A percentile compares a stretch with the other conserved stretches of the same genome.
Conservation (phyloP, 2,329 filamentous ascomycete genomes). For the Penicillium sp. region DNA sequence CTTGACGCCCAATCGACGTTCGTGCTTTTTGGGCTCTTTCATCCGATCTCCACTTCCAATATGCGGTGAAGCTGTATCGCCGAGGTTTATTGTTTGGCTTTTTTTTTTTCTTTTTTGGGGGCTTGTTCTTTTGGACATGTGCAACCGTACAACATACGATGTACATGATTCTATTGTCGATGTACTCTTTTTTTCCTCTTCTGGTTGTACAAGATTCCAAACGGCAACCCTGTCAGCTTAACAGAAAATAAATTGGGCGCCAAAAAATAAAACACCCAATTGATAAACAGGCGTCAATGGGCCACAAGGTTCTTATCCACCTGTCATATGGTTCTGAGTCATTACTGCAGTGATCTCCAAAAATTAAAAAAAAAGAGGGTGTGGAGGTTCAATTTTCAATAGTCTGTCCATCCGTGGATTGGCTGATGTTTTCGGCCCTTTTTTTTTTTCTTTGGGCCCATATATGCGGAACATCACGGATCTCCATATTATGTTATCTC, state of each 20-base stretch:
- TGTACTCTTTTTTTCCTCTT: background rate
- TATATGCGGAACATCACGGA: constrained; percentile 3
- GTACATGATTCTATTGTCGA: background rate
- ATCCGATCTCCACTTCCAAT: constrained; percentile 18
- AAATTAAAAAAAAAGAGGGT: background rate
- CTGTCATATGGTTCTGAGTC: constrained; percentile 17
- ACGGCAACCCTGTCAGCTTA: background rate
- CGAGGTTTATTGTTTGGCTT: constrained; percentile 12
- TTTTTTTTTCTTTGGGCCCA: background rate
- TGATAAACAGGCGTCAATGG: constrained; percentile 15
- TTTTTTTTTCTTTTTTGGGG: background rate
- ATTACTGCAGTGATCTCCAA: constrained; percentile 2
- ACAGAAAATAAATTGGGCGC: background rate
- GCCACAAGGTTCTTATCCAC: constrained; percentile 15
- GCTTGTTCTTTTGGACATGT: background rate
- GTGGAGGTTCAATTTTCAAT: background rate
- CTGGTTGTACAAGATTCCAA: background rate
- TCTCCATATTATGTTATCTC: background rate
- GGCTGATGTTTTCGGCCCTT: background rate
- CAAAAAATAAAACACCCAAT: constrained; percentile 6
- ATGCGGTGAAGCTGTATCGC: constrained; percentile 24
- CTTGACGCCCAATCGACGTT: constrained; percentile 16
- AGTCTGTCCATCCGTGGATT: background rate
- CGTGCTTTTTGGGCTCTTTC: constrained; percentile 11
- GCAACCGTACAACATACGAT: background rate